Conservation (phyloP, 208 protist genomes). For the Hexamita inflata region DNA sequence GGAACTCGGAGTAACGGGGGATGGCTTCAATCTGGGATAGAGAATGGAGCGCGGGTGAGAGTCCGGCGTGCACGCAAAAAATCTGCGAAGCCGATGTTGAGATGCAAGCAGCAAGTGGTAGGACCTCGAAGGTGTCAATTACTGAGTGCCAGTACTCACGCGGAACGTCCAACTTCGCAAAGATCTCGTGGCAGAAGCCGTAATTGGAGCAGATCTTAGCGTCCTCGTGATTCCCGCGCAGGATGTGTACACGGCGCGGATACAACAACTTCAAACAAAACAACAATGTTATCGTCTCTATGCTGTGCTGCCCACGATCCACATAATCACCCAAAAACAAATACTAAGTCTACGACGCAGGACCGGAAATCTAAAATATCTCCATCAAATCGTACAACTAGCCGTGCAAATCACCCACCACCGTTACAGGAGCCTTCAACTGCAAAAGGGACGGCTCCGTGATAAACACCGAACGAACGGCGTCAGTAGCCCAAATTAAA, state of each 20-base stretch:
- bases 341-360: conserved; percentile 14
- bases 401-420: conserved; percentile 96
- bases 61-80: conserved; percentile 37
- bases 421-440: conserved; percentile 65
- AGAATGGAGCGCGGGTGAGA: conserved; percentile 26
- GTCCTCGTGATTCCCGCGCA: conserved; percentile 46
- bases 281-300: conserved; percentile 57
- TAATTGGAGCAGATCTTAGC: conserved; percentile 25
- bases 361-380: conserved; percentile 78
- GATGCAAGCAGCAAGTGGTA: conserved; percentile 3
- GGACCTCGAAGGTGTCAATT: conserved; percentile 30
- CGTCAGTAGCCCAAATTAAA: neutral
- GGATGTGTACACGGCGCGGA: conserved; percentile 29
- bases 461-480: neutral
- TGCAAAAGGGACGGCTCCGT: conserved; percentile 35
- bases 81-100: neutral
- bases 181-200: conserved; percentile 37
- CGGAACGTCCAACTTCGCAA: conserved; percentile 26
- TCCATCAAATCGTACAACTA: conserved; percentile 93
- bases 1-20: conserved; percentile 32
- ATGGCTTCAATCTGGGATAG: conserved; percentile 34
- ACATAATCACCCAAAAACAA: conserved; percentile 53
- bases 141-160: conserved; percentile 25
- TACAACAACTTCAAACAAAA: conserved; percentile 56
- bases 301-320: conserved; percentile 55